phyloP scores from a whole-genome alignment of 2,329 filamentous ascomycete species.

The Monilinia vaccinii-corymbosi region DNA sequence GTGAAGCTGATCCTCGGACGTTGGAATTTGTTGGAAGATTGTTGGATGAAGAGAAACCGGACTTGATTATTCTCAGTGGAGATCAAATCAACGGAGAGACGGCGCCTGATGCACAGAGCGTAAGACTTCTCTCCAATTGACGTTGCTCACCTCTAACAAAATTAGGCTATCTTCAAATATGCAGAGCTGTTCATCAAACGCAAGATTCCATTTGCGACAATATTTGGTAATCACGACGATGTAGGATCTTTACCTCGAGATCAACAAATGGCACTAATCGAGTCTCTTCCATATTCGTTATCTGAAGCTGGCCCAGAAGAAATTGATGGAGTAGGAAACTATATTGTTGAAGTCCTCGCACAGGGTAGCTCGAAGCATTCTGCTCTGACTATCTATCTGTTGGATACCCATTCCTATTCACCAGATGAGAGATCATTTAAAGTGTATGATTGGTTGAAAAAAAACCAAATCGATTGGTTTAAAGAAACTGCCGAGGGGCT shows the following conservation, averaged over 20 bases:
- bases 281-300: conserved; percentile 81
- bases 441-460: conserved; percentile 98
- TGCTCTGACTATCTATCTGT: conserved; percentile 85
- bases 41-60: conserved; percentile 86
- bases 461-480: conserved; percentile 93
- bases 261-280: conserved; percentile 76
- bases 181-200: conserved; percentile 74
- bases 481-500: conserved; percentile 63
- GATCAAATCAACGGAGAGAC: conserved; percentile 95
- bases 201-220: conserved; percentile 84
- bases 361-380: conserved; percentile 74
- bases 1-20: conserved; percentile 85
- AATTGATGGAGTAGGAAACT: conserved; percentile 89
- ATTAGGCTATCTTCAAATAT: conserved; percentile 85
- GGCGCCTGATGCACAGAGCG: conserved; percentile 80
- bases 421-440: conserved; percentile 79
- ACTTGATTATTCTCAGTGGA: conserved; percentile 83
- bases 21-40: conserved; percentile 79
- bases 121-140: conserved; percentile 33
- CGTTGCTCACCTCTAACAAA: background rate
- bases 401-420: conserved; percentile 88
- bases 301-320: conserved; percentile 74
- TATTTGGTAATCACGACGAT: conserved; percentile 97
- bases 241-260: conserved; percentile 66
- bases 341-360: conserved; percentile 82